These are phyloP conservation scores for Linum trigynum DNA, from an alignment of 345 rosid genomes.

Conservation along the genomic window DNA sequence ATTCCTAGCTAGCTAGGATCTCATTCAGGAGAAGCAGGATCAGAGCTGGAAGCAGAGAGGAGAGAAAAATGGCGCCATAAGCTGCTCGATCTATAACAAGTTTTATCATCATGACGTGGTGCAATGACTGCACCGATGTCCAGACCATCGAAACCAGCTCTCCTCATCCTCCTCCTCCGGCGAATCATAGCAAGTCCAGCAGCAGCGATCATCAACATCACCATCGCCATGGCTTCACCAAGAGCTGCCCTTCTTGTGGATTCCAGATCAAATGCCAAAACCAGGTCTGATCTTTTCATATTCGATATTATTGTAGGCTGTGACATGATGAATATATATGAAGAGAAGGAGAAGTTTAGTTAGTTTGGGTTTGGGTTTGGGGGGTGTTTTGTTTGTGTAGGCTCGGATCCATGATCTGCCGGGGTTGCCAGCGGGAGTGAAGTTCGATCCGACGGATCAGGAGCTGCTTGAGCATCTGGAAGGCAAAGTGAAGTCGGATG, in stretches of 20 bases:
- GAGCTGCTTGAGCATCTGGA: constrained; percentile 92
- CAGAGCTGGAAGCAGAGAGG: constrained; percentile 10
- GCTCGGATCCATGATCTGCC: constrained; percentile 81
- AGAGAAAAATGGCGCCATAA: background rate
- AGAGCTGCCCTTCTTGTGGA: constrained; percentile 88
- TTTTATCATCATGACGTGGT: constrained; percentile 64
- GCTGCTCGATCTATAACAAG: constrained; percentile 1
- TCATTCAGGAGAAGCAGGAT: constrained; percentile 26
- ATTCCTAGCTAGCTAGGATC: background rate
- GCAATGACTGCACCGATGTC: constrained; percentile 68
- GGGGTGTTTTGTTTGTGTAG: constrained; percentile 15
- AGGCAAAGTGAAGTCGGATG: constrained; percentile 69
- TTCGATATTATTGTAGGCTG: background rate
- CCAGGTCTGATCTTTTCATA: constrained; percentile 31
- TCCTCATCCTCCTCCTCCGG: constrained; percentile 24
- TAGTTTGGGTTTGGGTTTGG: background rate
- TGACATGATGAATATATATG: background rate
- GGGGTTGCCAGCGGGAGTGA: constrained; percentile 94
- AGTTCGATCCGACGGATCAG: constrained; percentile 97
- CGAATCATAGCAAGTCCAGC: constrained; percentile 7
- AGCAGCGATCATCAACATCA: constrained; percentile 22
- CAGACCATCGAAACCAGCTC: constrained; percentile 47
- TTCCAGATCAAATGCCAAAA: constrained; percentile 66
- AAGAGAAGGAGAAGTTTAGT: background rate
- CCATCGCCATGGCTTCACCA: constrained; percentile 19